These are phyloP conservation scores for Solanum infundibuliforme DNA, from an alignment of 257 asterid species.

Conservation along the genomic window DNA sequence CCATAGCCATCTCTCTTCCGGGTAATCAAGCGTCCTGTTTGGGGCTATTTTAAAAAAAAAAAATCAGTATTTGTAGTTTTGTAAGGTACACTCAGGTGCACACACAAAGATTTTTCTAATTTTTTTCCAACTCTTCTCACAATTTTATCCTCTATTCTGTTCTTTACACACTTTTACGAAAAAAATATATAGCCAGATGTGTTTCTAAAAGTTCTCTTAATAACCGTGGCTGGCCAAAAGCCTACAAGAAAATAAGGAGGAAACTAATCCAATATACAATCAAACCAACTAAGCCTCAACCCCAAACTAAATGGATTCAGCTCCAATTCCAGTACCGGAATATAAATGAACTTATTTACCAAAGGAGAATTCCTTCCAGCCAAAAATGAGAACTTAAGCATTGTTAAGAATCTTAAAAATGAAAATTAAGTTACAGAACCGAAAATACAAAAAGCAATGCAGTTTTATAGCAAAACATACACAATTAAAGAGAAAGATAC, in stretches of 20 bases:
- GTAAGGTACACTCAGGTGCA: not conserved
- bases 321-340: not conserved
- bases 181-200: not conserved
- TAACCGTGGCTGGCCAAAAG: not conserved
- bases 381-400: not conserved
- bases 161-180: not conserved
- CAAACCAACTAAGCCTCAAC: not conserved
- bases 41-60: not conserved
- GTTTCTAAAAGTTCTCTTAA: not conserved
- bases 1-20: not conserved
- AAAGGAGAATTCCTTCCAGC: not conserved
- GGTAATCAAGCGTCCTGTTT: not conserved
- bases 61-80: not conserved
- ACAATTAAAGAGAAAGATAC: not conserved
- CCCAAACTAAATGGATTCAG: not conserved
- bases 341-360: not conserved
- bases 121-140: not conserved
- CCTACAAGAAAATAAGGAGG: not conserved
- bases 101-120: not conserved
- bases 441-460: not conserved
- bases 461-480: not conserved
- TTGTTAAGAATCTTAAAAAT: not conserved
- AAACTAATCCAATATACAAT: not conserved
- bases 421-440: not conserved
- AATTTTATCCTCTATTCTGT: not conserved